phyloP scores from a whole-genome alignment of 2,329 filamentous ascomycete genomes.

The Cryoendolithus antarcticus region DNA sequence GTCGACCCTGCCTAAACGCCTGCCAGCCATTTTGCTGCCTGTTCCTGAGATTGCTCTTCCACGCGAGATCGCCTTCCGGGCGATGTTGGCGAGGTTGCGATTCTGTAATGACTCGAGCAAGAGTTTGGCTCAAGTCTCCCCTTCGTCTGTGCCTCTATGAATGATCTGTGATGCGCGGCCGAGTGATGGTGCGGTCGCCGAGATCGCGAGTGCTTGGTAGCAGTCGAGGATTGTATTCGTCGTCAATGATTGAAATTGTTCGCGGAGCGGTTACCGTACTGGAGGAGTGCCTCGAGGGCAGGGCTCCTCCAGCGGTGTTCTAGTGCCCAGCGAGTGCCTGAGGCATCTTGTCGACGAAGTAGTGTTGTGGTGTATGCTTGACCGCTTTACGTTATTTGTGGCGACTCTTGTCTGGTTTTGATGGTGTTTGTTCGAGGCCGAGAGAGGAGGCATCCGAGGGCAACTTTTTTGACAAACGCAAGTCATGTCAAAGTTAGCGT shows the following conservation, averaged over 20 bases:
- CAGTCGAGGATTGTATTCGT: constrained; percentile 5
- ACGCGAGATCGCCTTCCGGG: too few species aligned
- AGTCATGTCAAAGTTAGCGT: too few species aligned
- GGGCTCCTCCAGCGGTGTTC: constrained; percentile 6
- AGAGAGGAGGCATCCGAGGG: too few species aligned
- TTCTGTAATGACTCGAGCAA: constrained; percentile 5
- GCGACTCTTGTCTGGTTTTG: too few species aligned
- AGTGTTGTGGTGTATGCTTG: not conserved
- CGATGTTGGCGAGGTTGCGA: not conserved
- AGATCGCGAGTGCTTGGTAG: constrained; percentile 4
- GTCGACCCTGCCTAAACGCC: too few species aligned
- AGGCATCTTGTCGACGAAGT: constrained; percentile 9
- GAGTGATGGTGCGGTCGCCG: not conserved
- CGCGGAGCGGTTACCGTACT: constrained; percentile 6
- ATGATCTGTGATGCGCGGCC: not conserved
- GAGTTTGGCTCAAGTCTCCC: constrained; percentile 1
- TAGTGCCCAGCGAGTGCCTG: constrained; percentile 8
- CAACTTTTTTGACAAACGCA: too few species aligned
- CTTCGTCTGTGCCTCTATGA: constrained; percentile 4
- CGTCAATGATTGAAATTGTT: constrained; percentile 7
- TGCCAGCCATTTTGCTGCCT: too few species aligned
- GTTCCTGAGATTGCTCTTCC: too few species aligned
- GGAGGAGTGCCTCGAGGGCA: constrained; percentile 6
- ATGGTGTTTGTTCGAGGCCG: too few species aligned
- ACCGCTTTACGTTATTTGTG: too few species aligned